Evolutionary conservation across 352 stramenopile species (phyloP).

Genomic region (Pythium sukuiense): DNA sequence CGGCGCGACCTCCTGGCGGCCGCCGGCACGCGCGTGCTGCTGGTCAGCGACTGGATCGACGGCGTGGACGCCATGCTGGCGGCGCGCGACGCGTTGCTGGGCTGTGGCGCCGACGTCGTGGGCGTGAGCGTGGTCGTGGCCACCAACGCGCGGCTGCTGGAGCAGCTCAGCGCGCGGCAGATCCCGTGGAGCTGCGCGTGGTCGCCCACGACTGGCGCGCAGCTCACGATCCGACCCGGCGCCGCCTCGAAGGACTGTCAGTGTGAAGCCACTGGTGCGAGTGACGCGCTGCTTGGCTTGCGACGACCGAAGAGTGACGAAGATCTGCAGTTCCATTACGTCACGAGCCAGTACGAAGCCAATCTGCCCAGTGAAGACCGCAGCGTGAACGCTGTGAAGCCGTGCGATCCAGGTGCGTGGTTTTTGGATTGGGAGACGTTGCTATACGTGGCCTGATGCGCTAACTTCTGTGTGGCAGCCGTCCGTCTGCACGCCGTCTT

Average conservation of each 20-base stretch:
- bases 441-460: neutral
- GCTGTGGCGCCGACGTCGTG: slow-evolving; percentile 46
- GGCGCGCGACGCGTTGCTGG: slow-evolving; percentile 39
- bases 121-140: slow-evolving; percentile 50
- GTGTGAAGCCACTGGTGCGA: slow-evolving; percentile 7
- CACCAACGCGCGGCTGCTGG: slow-evolving; percentile 37
- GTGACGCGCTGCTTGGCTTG: too few species aligned
- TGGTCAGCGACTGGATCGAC: slow-evolving; percentile 62
- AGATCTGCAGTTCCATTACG: slow-evolving; percentile 24
- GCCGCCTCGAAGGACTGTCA: slow-evolving; percentile 3
- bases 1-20: slow-evolving; percentile 8
- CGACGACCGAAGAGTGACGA: neutral
- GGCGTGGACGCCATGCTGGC: slow-evolving; percentile 43
- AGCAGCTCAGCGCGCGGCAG: slow-evolving; percentile 38
- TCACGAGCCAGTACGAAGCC: slow-evolving; percentile 64
- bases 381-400: slow-evolving; percentile 52
- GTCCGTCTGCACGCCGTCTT: slow-evolving; percentile 60
- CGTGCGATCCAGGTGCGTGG: slow-evolving; percentile 30
- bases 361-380: slow-evolving; percentile 71
- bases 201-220: slow-evolving; percentile 36
- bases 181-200: slow-evolving; percentile 50
- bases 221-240: slow-evolving; percentile 26
- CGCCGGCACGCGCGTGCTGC: slow-evolving; percentile 15
- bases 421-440: neutral
- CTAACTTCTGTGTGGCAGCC: slow-evolving; percentile 14